phyloP scores from a whole-genome alignment of 768 basidiomycete genomes.

The Lentinula sp. region DNA sequence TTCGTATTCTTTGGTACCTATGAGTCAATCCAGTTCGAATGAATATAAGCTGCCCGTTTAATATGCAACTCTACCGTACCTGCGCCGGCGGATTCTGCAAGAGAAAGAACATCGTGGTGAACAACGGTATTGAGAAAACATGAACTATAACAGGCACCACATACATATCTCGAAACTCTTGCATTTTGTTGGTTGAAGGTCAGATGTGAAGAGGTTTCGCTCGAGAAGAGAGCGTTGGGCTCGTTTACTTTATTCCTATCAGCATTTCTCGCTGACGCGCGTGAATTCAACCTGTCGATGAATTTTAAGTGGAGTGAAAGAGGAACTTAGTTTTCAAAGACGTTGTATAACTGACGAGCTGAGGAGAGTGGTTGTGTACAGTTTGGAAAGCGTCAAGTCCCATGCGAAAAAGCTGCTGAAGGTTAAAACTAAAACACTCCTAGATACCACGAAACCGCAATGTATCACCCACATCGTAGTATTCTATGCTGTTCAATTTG shows the following conservation, averaged over 20 bases:
- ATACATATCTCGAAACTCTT: background rate
- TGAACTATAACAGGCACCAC: background rate
- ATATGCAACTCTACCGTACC: too few relatives aligned
- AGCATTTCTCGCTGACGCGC: background rate
- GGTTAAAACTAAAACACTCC: background rate
- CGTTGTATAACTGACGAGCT: background rate
- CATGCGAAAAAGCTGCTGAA: background rate
- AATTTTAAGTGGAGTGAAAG: background rate
- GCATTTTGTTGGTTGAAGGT: background rate
- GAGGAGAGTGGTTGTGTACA: slow-evolving; percentile 4
- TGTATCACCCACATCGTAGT: too few relatives aligned
- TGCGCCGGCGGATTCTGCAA: background rate
- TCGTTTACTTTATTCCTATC: background rate
- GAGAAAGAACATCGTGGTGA: too few relatives aligned
- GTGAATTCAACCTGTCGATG: background rate
- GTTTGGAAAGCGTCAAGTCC: slow-evolving; percentile 4
- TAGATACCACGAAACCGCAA: background rate
- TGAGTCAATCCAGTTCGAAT: too few relatives aligned
- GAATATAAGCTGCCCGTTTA: background rate
- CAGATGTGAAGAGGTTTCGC: background rate
- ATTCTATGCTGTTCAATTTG: too few relatives aligned
- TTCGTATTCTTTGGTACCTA: background rate
- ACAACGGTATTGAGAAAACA: background rate
- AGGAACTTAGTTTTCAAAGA: background rate
- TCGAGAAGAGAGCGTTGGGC: slow-evolving; percentile 1